Percentiles rank a stretch among this genome's conserved stretches.
phyloP scores from a whole-genome alignment of 768 basidiomycete species.

The Boletus reticuloceps region DNA sequence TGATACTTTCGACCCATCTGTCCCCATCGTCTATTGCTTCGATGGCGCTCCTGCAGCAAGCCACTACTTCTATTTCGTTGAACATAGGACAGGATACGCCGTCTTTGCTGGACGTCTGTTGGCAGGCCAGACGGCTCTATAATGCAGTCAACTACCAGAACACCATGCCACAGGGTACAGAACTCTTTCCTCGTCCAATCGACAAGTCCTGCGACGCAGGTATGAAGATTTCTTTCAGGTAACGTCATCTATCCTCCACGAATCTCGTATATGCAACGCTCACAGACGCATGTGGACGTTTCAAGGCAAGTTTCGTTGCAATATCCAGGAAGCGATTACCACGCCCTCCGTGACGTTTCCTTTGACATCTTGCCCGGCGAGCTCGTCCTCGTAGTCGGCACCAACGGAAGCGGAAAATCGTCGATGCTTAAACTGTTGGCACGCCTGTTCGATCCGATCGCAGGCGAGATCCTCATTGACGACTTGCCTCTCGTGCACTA shows the following conservation, averaged over 20 bases:
- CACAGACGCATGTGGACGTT: not conserved
- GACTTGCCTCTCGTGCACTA: constrained; percentile 39
- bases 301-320: constrained; percentile 20
- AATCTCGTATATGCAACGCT: not conserved
- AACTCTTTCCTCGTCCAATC: constrained; percentile 15
- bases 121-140: constrained; percentile 20
- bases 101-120: constrained; percentile 13
- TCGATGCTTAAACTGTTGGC: constrained; percentile 47
- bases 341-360: constrained; percentile 25
- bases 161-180: constrained; percentile 16
- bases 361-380: constrained; percentile 30
- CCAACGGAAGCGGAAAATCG: constrained; percentile 30
- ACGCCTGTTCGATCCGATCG: constrained; percentile 44
- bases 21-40: constrained; percentile 31
- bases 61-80: constrained; percentile 17
- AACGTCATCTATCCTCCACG: not conserved
- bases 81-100: constrained; percentile 8
- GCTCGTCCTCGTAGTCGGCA: constrained; percentile 31
- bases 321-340: constrained; percentile 18
- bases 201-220: constrained; percentile 10
- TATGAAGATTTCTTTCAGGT: constrained; percentile 30
- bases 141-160: constrained; percentile 19
- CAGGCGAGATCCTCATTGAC: constrained; percentile 46
- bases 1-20: constrained; percentile 21
- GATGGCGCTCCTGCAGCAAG: constrained; percentile 36